Evolutionary conservation across 192 early-diverging fungal species (phyloP).

Genomic region (Umbelopsis ramanniana): DNA sequence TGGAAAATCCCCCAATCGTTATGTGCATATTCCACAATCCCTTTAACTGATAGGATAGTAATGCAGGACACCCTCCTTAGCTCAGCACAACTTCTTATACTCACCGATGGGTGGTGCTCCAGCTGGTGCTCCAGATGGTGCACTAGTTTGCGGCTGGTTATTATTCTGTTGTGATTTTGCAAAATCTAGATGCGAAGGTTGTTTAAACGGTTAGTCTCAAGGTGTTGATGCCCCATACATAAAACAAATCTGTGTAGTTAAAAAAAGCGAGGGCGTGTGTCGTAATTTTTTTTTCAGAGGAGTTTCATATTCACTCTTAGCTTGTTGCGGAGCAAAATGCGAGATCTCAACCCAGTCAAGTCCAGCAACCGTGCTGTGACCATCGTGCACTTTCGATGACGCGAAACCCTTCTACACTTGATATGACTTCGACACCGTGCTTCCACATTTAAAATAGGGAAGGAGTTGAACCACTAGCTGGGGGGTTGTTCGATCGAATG

Average conservation of each 20-base stretch:
- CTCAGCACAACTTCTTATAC: neutral
- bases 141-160: neutral
- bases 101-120: neutral
- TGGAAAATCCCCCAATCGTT: too few species aligned
- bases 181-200: constrained; percentile 7
- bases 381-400: neutral
- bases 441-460: too few species aligned
- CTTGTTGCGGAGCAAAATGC: neutral
- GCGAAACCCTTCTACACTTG: neutral
- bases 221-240: neutral
- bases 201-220: neutral
- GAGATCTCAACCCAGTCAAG: neutral
- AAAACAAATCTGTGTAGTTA: too few species aligned
- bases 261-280: too few species aligned
- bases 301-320: too few species aligned
- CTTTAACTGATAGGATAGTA: too few species aligned
- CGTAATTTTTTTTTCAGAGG: too few species aligned
- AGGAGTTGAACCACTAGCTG: too few species aligned
- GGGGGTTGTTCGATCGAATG: too few species aligned
- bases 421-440: too few species aligned
- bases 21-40: too few species aligned
- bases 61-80: too few species aligned
- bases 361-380: neutral
- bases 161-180: constrained; percentile 15
- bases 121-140: neutral